Conservation (phyloP, 805 yeast genomes). For the Saccharomycopsis oosterbeekiorum region DNA sequence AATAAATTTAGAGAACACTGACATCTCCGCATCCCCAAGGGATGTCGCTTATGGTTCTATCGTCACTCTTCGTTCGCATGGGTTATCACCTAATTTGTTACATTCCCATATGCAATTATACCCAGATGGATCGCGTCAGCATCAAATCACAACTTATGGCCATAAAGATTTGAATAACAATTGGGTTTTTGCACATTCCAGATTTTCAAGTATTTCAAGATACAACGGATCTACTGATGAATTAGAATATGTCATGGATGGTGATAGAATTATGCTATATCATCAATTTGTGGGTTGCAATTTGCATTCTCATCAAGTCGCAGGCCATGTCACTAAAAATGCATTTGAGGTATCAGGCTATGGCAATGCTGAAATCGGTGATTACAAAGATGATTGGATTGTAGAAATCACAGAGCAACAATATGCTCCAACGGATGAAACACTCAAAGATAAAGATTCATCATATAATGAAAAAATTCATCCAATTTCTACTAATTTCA, state of each 20-base stretch:
- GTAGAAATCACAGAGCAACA: slow-evolving; percentile 66
- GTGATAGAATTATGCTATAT: slow-evolving; percentile 57
- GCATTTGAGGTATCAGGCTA: slow-evolving; percentile 84
- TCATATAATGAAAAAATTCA: slow-evolving; percentile 38
- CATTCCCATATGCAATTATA: slow-evolving; percentile 83
- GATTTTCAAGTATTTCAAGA: slow-evolving; percentile 5
- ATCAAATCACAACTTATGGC: slow-evolving; percentile 88
- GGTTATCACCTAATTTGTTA: slow-evolving; percentile 59
- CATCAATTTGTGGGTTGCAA: slow-evolving; percentile 67
- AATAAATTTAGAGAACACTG: slow-evolving; percentile 65
- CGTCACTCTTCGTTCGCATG: slow-evolving; percentile 60
- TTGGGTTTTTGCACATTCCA: slow-evolving; percentile 50
- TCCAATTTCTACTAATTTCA: slow-evolving; percentile 67
- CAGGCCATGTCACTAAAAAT: slow-evolving; percentile 60
- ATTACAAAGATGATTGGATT: slow-evolving; percentile 81
- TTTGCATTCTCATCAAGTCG: slow-evolving; percentile 72
- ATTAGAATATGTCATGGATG: slow-evolving; percentile 39
- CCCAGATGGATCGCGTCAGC: slow-evolving; percentile 91
- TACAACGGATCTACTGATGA: slow-evolving; percentile 10
- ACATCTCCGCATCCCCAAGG: slow-evolving; percentile 57
- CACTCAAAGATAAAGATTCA: slow-evolving; percentile 34
- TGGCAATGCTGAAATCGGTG: slow-evolving; percentile 64
- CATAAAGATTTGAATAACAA: slow-evolving; percentile 82
- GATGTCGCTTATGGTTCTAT: slow-evolving; percentile 53
- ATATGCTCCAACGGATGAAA: not conserved